A percentile compares a stretch with the other conserved stretches of the same genome.
Conservation (phyloP, 352 stramenopile genomes). For the Globisporangium heterothallicum region DNA sequence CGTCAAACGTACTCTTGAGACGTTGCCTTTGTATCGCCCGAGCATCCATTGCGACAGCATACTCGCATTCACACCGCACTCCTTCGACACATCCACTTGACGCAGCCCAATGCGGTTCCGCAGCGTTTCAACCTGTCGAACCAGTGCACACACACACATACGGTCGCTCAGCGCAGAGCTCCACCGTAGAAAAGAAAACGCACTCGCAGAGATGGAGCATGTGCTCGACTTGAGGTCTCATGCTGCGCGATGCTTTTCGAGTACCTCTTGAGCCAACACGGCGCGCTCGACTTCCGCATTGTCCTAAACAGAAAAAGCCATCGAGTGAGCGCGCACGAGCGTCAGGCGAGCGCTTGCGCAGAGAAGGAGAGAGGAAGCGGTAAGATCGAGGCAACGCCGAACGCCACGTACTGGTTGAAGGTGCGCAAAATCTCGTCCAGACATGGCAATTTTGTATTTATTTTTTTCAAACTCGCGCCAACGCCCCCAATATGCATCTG, state of each 20-base stretch:
- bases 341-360: background rate
- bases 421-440: conserved; percentile 70
- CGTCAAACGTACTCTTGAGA: conserved; percentile 49
- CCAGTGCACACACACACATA: background rate
- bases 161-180: background rate
- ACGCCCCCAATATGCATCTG: background rate
- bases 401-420: conserved; percentile 46
- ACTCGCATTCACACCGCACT: conserved; percentile 79
- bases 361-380: background rate
- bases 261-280: conserved; percentile 70
- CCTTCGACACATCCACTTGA: conserved; percentile 81
- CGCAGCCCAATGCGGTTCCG: conserved; percentile 66
- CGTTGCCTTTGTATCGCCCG: conserved; percentile 79
- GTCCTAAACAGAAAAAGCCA: conserved; percentile 30
- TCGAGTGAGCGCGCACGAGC: background rate
- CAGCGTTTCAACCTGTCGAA: conserved; percentile 56
- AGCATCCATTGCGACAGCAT: conserved; percentile 88
- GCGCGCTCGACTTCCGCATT: conserved; percentile 83
- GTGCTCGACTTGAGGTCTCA: too few species aligned
- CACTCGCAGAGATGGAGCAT: background rate
- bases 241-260: too few species aligned
- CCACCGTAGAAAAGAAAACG: too few species aligned
- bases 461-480: background rate
- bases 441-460: conserved; percentile 15
- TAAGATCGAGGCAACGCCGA: background rate